Percentiles rank a stretch among this genome's conserved stretches.
Conservation (phyloP, 2,329 filamentous ascomycete genomes). For the Byssochlamys sp. region DNA sequence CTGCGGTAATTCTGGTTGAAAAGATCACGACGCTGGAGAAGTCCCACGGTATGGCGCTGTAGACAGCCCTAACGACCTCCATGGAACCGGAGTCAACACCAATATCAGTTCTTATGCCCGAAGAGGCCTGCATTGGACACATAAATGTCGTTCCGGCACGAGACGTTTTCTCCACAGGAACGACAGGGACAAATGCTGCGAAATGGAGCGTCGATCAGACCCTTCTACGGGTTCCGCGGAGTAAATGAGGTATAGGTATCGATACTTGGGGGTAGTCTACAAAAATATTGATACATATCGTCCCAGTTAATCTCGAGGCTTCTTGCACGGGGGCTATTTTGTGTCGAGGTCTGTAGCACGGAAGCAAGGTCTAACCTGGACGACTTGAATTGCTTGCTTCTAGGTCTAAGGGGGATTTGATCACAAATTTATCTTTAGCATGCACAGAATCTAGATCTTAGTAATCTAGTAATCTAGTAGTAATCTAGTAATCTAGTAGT, state of each 20-base stretch:
- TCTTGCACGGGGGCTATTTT: no score
- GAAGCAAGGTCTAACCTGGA: no score
- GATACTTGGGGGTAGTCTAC: no score
- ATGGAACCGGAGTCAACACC: neutral
- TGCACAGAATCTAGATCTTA: no score
- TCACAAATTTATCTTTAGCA: no score
- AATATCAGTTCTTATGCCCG: conserved; percentile 9
- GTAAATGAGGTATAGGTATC: conserved; percentile 8
- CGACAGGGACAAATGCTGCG: conserved; percentile 10
- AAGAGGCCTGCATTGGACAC: conserved; percentile 18
- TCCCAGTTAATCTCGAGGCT: no score
- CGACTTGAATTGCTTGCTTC: no score
- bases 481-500: no score
- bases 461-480: no score
- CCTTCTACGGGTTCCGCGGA: conserved; percentile 15
- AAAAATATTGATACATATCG: no score
- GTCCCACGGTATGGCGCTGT: conserved; percentile 6
- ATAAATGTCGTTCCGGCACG: conserved; percentile 15
- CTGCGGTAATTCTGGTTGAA: conserved; percentile 12
- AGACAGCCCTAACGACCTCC: neutral
- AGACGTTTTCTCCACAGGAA: conserved; percentile 10
- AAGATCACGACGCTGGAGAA: conserved; percentile 24
- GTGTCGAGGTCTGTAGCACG: no score
- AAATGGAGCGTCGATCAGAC: conserved; percentile 14
- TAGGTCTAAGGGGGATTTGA: no score